Conservation (phyloP, 331 rosid species). For the Telfairia occidentalis region DNA sequence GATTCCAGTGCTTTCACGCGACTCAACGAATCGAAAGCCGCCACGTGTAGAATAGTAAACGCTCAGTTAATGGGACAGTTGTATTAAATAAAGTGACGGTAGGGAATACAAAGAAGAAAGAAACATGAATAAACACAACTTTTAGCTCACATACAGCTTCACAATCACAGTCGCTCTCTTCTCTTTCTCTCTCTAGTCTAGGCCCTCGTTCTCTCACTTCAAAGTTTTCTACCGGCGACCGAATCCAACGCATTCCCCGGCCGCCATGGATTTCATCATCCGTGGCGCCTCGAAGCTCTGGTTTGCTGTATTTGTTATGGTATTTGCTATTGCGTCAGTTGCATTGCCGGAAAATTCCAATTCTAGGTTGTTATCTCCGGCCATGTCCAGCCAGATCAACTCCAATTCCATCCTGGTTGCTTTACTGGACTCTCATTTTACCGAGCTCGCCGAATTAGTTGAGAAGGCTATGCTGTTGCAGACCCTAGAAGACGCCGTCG, state of each 20-base stretch:
- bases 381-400: conserved; percentile 44
- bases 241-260: neutral
- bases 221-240: neutral
- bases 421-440: conserved; percentile 69
- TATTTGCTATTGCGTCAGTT: conserved; percentile 2
- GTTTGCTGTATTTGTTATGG: conserved; percentile 12
- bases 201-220: neutral
- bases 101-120: neutral
- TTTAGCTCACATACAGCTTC: neutral
- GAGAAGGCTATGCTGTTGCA: conserved; percentile 60
- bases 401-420: conserved; percentile 69
- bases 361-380: conserved; percentile 12
- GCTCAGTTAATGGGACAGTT: neutral
- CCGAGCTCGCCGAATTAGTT: conserved; percentile 52
- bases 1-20: neutral
- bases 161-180: neutral
- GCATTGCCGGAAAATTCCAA: conserved; percentile 28
- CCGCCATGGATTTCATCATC: conserved; percentile 46
- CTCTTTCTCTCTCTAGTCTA: neutral
- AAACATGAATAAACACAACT: neutral
- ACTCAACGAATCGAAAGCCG: neutral
- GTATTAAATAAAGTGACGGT: neutral
- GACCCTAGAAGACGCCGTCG: conserved; percentile 45
- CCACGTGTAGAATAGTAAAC: neutral
- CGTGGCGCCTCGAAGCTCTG: conserved; percentile 17